Percentiles rank a stretch among this genome's conserved stretches.
Evolutionary conservation across 768 basidiomycete genomes (phyloP).

Genomic region (Clavaria fumosa): DNA sequence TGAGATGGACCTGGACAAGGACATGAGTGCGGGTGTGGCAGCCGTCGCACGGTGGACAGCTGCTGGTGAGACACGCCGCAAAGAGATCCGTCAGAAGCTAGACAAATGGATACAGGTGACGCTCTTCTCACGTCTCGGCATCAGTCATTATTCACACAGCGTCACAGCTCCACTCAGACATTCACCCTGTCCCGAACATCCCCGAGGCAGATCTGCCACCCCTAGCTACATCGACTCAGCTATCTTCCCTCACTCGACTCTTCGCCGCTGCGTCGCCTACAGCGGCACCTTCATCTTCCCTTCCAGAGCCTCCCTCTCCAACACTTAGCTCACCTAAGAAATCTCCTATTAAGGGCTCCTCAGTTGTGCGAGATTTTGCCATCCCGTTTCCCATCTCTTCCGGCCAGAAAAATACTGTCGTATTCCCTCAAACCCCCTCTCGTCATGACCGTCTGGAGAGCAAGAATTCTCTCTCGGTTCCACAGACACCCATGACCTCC

Average conservation of each 20-base stretch:
- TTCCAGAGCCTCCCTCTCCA: constrained; percentile 26
- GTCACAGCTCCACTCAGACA: constrained; percentile 35
- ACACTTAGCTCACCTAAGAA: constrained; percentile 24
- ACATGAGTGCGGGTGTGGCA: constrained; percentile 71
- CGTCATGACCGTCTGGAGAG: constrained; percentile 27
- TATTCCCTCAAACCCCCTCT: constrained; percentile 56
- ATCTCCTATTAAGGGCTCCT: constrained; percentile 23
- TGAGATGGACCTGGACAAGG: constrained; percentile 71
- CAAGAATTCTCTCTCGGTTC: constrained; percentile 27
- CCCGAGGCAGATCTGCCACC: constrained; percentile 54
- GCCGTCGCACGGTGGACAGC: constrained; percentile 82
- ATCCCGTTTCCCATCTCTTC: constrained; percentile 31
- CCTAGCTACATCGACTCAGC: constrained; percentile 34
- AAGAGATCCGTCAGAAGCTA: constrained; percentile 43
- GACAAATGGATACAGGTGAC: constrained; percentile 47
- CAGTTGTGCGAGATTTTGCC: constrained; percentile 22
- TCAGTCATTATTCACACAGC: background rate
- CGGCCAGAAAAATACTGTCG: constrained; percentile 10
- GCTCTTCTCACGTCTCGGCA: background rate
- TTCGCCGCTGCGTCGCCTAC: constrained; percentile 67
- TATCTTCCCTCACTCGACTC: constrained; percentile 53
- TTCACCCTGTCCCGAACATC: constrained; percentile 32
- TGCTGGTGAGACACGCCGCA: constrained; percentile 42
- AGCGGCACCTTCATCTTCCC: constrained; percentile 29
- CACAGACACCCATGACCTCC: constrained; percentile 27